phyloP scores from a whole-genome alignment of 1,284 basidiomycete genomes.

The Fomitopsis schrenkii region DNA sequence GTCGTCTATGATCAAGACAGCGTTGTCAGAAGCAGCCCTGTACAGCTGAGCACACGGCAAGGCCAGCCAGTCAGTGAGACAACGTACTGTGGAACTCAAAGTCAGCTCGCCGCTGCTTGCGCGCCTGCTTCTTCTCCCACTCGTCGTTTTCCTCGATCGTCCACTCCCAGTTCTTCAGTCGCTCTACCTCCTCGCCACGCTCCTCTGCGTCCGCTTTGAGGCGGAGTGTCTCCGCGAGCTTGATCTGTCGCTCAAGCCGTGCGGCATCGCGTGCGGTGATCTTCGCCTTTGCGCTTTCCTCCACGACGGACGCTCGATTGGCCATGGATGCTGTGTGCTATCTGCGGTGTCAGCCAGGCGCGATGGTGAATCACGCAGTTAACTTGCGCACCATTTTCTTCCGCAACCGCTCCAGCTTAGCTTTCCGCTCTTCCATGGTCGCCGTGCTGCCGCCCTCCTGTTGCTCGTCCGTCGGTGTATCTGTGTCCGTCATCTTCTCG shows the following conservation, averaged over 20 bases:
- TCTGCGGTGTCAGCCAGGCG: background rate
- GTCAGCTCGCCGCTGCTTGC: constrained; percentile 74
- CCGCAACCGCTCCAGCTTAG: constrained; percentile 72
- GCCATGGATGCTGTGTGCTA: constrained; percentile 76
- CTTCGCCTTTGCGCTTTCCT: constrained; percentile 77
- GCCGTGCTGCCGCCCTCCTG: constrained; percentile 21
- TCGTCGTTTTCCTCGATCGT: constrained; percentile 92
- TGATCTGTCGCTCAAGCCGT: constrained; percentile 82
- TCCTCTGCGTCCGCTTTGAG: constrained; percentile 87
- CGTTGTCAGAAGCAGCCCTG: constrained; percentile 1
- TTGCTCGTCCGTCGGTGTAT: constrained; percentile 9
- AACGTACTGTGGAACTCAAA: constrained; percentile 74
- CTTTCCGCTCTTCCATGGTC: constrained; percentile 71
- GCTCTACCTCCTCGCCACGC: constrained; percentile 71
- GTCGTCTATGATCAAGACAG: constrained; percentile 57
- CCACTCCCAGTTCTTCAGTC: constrained; percentile 91
- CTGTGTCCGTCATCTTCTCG: constrained; percentile 23
- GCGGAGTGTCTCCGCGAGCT: constrained; percentile 84
- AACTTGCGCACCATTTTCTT: constrained; percentile 64
- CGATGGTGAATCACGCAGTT: background rate
- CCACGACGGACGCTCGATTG: constrained; percentile 80
- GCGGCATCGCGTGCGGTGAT: constrained; percentile 73
- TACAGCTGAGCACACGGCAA: background rate
- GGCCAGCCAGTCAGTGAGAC: background rate
- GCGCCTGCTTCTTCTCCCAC: constrained; percentile 86